These are phyloP conservation scores for Arthrobotrys conoides DNA, from an alignment of 2,329 filamentous ascomycete genomes.

Conservation along the genomic window DNA sequence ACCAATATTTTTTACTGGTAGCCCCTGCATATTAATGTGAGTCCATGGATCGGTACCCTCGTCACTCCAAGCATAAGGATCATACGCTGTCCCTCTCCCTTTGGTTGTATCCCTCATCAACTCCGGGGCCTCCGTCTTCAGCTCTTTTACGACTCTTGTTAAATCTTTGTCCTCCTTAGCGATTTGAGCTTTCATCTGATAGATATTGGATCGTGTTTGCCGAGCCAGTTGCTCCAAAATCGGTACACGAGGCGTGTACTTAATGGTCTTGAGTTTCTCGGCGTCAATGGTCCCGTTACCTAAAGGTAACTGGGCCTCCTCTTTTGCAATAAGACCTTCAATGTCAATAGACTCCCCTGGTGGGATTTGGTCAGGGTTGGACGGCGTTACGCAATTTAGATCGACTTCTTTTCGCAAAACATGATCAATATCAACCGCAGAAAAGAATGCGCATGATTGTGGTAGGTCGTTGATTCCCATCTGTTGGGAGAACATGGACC, in stretches of 20 bases:
- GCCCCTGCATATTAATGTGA: constrained; percentile 13
- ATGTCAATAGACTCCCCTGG: constrained; percentile 92
- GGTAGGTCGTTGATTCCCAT: constrained; percentile 96
- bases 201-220: constrained; percentile 67
- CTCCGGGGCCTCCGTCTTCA: constrained; percentile 67
- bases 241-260: constrained; percentile 79
- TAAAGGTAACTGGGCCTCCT: constrained; percentile 66
- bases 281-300: not conserved
- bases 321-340: constrained; percentile 79
- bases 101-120: constrained; percentile 58
- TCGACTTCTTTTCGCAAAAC: constrained; percentile 98
- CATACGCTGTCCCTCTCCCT: constrained; percentile 12
- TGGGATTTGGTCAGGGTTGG: constrained; percentile 81
- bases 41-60: constrained; percentile 25
- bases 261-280: constrained; percentile 75
- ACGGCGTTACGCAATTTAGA: constrained; percentile 96
- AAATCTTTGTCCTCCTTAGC: constrained; percentile 79
- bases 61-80: constrained; percentile 38
- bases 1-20: constrained; percentile 9
- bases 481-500: constrained; percentile 97
- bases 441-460: constrained; percentile 95
- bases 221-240: constrained; percentile 81
- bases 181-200: constrained; percentile 88
- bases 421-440: constrained; percentile 92
- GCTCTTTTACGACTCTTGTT: constrained; percentile 77